Base-by-base conservation (phyloP, 345 rosid genomes). In the Aquilaria malaccensis region DNA sequence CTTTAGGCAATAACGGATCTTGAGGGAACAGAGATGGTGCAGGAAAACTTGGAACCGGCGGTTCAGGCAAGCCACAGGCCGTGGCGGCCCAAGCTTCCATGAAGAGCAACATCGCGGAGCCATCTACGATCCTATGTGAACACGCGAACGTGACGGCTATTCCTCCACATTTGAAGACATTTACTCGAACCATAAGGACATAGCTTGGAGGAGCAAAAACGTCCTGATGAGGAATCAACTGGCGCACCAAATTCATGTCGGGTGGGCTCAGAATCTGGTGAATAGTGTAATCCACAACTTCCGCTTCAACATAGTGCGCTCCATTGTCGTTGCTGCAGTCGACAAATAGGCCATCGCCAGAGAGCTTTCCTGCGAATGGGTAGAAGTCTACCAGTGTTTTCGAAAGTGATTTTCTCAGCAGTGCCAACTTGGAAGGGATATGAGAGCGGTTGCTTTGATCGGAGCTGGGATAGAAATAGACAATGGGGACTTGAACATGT, bases 321-420 rank as follows among this genome's bases (percentile, higher is more conserved):
- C 87, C 85, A 13, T 68, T 55, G 61, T 83, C 87, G 48, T 71
- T 70, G 46, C 87, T 70, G 46, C 87, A 83, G 2, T 78, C 77
- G 2, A 79, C 31, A 7, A 64, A 69, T 14, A 52, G 47, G 12
- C 74, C 70, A 48, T 63, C 80, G 7, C 7, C 43, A 33, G 55
- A 47, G 61, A 83, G 61, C 48, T 69, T 65, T 3, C 87, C 93
- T 0, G 93, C 79, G 3, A 83, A 56, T 4, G 85, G 85, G 76
- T 81, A 78, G 75, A 72, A 81, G 3, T 30, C 66, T 43, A 67
- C 58, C 53, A 86, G 72, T 58, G 68, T 72, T 60, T 78, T 33
- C 1, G 89, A 78, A 4, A 81, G 49, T 55, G 83, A 86, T 45
- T 64, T 60, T 70, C 72, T 83, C 15, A 81, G 72, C 32, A 11